Conservation (phyloP, 2,329 filamentous ascomycete genomes). For the Ophiostoma triangulosporum region DNA sequence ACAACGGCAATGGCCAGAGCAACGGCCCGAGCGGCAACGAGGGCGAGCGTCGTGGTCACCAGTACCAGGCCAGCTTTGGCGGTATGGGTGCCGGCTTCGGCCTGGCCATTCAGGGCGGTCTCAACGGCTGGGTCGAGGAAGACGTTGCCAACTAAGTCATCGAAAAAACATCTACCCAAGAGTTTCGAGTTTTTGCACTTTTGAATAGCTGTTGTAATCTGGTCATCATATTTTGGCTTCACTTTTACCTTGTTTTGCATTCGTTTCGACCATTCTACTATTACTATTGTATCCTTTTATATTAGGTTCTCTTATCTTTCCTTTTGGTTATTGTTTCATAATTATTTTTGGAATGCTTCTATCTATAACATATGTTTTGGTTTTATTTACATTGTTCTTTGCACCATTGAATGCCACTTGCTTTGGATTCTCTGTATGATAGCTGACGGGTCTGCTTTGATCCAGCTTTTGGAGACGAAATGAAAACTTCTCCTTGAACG, state of each 20-base stretch:
- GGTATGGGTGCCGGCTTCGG: constrained; percentile 45
- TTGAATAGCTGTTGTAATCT: constrained; percentile 22
- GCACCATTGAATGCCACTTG: not conserved
- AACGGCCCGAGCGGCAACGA: constrained; percentile 25
- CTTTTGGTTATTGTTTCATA: not conserved
- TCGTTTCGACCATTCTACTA: too few species aligned
- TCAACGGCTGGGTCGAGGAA: constrained; percentile 57
- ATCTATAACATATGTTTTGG: not conserved
- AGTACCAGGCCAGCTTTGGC: constrained; percentile 51
- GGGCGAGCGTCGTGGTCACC: constrained; percentile 47
- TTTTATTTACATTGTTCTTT: constrained; percentile 1
- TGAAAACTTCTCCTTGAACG: constrained; percentile 2
- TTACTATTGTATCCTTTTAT: not conserved
- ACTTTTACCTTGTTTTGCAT: not conserved
- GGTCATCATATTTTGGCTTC: constrained; percentile 17
- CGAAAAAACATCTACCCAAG: not conserved
- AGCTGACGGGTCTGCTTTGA: not conserved
- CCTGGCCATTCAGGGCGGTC: constrained; percentile 47
- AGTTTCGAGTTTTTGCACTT: constrained; percentile 15
- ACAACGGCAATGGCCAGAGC: constrained; percentile 38
- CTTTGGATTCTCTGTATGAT: not conserved
- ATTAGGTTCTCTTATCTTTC: not conserved
- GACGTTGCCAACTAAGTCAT: constrained; percentile 43
- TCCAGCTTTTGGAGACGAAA: not conserved
- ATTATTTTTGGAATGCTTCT: not conserved